A percentile compares a stretch with the other conserved stretches of the same genome.
Conservation (phyloP, 805 yeast genomes). For the Wickerhamomyces silvicola region DNA sequence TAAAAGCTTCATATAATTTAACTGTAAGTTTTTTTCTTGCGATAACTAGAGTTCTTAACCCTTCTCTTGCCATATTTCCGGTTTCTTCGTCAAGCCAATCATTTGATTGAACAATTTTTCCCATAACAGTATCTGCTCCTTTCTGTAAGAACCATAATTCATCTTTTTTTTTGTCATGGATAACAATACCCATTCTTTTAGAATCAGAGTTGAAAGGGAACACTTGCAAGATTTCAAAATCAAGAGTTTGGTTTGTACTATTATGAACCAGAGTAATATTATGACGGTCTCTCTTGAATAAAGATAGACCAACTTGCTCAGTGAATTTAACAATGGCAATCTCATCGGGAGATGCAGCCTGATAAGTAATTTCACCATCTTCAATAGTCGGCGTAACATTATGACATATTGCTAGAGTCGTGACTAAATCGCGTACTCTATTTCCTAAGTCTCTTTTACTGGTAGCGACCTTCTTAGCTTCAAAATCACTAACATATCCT, state of each 20-base stretch:
- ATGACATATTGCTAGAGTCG: conserved; percentile 90
- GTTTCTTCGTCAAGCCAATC: conserved; percentile 99
- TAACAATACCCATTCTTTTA: conserved; percentile 91
- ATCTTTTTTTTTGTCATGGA: conserved; percentile 52
- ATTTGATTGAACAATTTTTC: conserved; percentile 68
- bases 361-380: conserved; percentile 72
- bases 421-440: conserved; percentile 72
- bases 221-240: conserved; percentile 66
- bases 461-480: conserved; percentile 17
- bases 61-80: conserved; percentile 97
- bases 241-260: conserved; percentile 41
- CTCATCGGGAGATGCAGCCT: conserved; percentile 98
- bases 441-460: conserved; percentile 64
- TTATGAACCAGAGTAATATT: conserved; percentile 64
- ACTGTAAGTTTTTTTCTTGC: conserved; percentile 69
- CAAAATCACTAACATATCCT: conserved; percentile 44
- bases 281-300: conserved; percentile 76
- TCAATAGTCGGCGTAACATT: conserved; percentile 92
- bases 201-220: conserved; percentile 96
- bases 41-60: conserved; percentile 88
- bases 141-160: conserved; percentile 84
- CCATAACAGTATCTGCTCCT: conserved; percentile 97
- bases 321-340: conserved; percentile 94
- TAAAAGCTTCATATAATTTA: conserved; percentile 55
- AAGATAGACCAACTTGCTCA: conserved; percentile 74